Percentiles rank a stretch among this genome's conserved stretches.
phyloP scores from a whole-genome alignment of 306 rosid species.

The Astragalus membranaceus region DNA sequence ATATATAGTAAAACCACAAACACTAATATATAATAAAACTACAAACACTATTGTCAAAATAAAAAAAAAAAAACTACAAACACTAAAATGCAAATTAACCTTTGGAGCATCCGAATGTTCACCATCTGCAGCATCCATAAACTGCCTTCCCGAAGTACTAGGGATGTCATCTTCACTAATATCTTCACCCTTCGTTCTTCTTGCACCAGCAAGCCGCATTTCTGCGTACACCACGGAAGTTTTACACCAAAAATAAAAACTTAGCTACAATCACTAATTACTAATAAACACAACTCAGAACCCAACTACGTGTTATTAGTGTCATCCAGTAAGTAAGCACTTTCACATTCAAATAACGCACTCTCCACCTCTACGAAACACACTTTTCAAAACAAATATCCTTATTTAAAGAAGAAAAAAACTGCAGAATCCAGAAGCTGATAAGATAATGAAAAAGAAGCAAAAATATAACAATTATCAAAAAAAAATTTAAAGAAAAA shows the following conservation, averaged over 20 bases:
- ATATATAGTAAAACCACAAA: neutral
- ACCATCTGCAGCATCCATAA: conserved; percentile 43
- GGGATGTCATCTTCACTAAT: conserved; percentile 86
- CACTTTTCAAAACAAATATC: neutral
- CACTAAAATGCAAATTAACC: conserved; percentile 33
- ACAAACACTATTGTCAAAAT: neutral
- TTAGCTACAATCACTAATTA: conserved; percentile 10
- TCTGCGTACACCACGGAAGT: conserved; percentile 41
- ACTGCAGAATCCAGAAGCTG: neutral
- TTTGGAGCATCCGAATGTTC: conserved; percentile 51
- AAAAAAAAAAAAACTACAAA: no score
- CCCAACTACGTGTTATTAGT: neutral
- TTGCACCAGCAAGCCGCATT: conserved; percentile 80
- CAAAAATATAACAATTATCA: neutral
- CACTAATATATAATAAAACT: neutral
- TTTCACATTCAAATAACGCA: neutral
- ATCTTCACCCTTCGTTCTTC: conserved; percentile 72
- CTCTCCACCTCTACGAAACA: neutral
- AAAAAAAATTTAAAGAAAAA: neutral
- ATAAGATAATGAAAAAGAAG: neutral
- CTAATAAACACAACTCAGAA: neutral
- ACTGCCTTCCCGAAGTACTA: conserved; percentile 94
- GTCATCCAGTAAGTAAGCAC: neutral
- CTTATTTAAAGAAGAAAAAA: neutral
- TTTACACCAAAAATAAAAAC: neutral